Conservation (phyloP, 2,329 filamentous ascomycete genomes). For the Aspergillus ochraceus region DNA sequence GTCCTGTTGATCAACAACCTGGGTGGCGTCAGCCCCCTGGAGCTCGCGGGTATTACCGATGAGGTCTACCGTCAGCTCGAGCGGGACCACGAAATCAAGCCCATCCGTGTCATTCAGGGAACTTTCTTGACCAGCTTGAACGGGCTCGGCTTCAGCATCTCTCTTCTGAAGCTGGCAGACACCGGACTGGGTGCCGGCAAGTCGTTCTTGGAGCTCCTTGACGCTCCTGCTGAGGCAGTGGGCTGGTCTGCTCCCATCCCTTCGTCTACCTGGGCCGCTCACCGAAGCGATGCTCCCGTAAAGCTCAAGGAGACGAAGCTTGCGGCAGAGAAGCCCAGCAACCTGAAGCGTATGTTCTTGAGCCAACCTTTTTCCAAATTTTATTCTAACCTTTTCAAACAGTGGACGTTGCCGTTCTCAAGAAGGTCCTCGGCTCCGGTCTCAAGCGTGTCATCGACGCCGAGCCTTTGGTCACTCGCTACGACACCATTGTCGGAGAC, state of each 20-base stretch:
- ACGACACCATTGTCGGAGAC: slow-evolving; percentile 81
- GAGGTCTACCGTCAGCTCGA: slow-evolving; percentile 64
- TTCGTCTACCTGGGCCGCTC: slow-evolving; percentile 57
- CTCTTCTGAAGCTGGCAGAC: slow-evolving; percentile 62
- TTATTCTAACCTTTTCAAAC: slow-evolving; percentile 6
- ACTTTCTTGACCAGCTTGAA: slow-evolving; percentile 74
- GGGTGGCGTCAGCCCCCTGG: slow-evolving; percentile 66
- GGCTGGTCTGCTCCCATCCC: slow-evolving; percentile 66
- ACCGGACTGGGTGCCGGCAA: slow-evolving; percentile 55
- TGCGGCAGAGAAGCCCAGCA: slow-evolving; percentile 52
- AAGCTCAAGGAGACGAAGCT: slow-evolving; percentile 43
- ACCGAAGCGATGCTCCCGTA: slow-evolving; percentile 41
- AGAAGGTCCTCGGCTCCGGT: slow-evolving; percentile 54
- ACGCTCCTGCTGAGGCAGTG: slow-evolving; percentile 65
- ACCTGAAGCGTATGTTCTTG: slow-evolving; percentile 49
- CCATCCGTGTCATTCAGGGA: slow-evolving; percentile 61
- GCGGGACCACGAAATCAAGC: slow-evolving; percentile 59
- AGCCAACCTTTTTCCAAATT: background rate
- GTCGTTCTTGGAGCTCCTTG: slow-evolving; percentile 64
- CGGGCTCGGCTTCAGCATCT: slow-evolving; percentile 69
- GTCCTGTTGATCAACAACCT: slow-evolving; percentile 70
- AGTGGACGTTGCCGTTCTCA: slow-evolving; percentile 54
- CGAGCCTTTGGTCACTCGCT: slow-evolving; percentile 66
- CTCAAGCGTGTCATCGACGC: slow-evolving; percentile 61
- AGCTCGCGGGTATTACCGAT: slow-evolving; percentile 66